phyloP scores from a whole-genome alignment of 2,329 filamentous ascomycete species.

The Ceratocystis colombiana region DNA sequence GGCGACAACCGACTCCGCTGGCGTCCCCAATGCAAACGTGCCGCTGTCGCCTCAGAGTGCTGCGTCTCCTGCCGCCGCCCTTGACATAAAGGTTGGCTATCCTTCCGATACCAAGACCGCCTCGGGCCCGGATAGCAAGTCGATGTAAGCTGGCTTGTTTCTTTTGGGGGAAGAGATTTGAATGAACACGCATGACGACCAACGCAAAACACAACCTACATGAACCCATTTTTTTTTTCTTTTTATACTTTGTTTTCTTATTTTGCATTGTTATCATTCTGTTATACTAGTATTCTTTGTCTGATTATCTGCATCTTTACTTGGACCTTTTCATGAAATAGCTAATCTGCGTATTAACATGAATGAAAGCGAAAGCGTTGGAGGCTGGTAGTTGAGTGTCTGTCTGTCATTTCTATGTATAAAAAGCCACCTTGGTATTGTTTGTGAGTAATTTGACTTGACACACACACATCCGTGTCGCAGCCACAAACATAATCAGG shows the following conservation, averaged over 20 bases:
- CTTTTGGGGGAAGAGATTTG: not conserved
- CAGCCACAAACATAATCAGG: not conserved
- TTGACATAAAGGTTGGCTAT: not conserved
- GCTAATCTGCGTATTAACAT: not conserved
- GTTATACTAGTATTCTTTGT: not conserved
- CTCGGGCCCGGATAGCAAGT: constrained; percentile 8
- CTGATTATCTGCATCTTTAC: not conserved
- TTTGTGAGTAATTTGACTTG: not conserved
- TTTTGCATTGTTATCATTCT: not conserved
- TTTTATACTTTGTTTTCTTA: not conserved
- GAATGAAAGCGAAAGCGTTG: not conserved
- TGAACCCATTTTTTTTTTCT: not conserved
- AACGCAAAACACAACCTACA: constrained; percentile 5
- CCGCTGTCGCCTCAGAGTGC: constrained; percentile 19
- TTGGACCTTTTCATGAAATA: not conserved
- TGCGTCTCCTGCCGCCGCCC: constrained; percentile 2
- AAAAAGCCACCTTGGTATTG: not conserved
- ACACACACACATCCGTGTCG: not conserved
- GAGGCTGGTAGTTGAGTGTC: not conserved
- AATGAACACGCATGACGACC: not conserved
- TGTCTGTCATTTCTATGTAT: not conserved
- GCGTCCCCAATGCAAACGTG: constrained; percentile 24
- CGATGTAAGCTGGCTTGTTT: constrained; percentile 2
- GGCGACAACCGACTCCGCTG: constrained; percentile 20
- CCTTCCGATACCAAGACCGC: constrained; percentile 4